phyloP scores from a whole-genome alignment of 257 asterid genomes.

The Capsicum chinense region DNA sequence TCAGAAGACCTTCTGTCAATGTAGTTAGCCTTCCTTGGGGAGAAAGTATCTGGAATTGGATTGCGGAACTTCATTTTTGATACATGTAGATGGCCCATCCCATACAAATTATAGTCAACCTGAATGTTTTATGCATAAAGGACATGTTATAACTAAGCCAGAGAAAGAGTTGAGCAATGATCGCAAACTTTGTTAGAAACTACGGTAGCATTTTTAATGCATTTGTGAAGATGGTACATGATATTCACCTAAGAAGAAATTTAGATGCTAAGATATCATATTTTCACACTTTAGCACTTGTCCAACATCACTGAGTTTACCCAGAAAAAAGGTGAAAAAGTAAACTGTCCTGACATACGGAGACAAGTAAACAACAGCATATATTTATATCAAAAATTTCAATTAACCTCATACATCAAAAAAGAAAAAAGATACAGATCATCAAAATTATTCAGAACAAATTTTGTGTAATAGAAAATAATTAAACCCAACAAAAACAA shows the following conservation, averaged over 20 bases:
- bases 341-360: not conserved
- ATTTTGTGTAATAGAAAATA: not conserved
- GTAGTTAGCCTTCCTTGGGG: slow-evolving; percentile 45
- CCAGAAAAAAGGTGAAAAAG: not conserved
- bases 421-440: not conserved
- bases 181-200: not conserved
- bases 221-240: slow-evolving; percentile 8
- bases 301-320: slow-evolving; percentile 18
- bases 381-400: not conserved
- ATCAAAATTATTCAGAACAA: not conserved
- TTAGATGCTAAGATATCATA: not conserved
- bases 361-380: slow-evolving; percentile 7
- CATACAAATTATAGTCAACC: slow-evolving; percentile 91
- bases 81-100: slow-evolving; percentile 91
- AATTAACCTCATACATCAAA: not conserved
- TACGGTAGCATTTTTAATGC: not conserved
- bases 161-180: slow-evolving; percentile 4
- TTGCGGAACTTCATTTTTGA: slow-evolving; percentile 82
- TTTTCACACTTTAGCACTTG: not conserved
- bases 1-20: slow-evolving; percentile 42
- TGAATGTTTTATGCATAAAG: slow-evolving; percentile 41
- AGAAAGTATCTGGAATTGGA: slow-evolving; percentile 75
- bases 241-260: slow-evolving; percentile 10
- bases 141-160: not conserved
- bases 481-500: slow-evolving; percentile 5